These are phyloP conservation scores for Sporothrix humicola DNA, from an alignment of 2,329 filamentous ascomycete species.

Conservation along the genomic window DNA sequence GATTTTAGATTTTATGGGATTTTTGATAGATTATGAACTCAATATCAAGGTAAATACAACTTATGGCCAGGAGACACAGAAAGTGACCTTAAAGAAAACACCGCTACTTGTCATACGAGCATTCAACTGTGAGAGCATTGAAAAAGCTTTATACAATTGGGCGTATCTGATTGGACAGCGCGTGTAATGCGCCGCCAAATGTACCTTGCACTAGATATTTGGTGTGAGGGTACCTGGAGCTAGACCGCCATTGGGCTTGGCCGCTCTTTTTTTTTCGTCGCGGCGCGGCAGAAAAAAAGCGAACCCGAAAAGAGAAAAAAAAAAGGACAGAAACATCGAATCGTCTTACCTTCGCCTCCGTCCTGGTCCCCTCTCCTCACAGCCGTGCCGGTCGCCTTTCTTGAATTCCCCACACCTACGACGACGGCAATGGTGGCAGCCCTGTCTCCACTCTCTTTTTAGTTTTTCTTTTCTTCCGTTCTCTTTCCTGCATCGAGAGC, in stretches of 20 bases:
- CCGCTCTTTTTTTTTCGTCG: neutral
- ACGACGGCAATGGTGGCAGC: constrained; percentile 10
- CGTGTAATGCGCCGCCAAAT: neutral
- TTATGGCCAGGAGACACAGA: neutral
- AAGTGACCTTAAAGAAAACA: neutral
- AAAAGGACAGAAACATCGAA: neutral
- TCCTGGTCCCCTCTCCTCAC: neutral
- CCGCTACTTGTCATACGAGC: neutral
- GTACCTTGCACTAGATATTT: constrained; percentile 18
- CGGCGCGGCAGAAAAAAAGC: constrained; percentile 1
- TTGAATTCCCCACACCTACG: constrained; percentile 1
- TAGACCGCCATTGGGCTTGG: constrained; percentile 3
- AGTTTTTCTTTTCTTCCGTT: neutral
- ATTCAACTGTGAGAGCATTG: neutral
- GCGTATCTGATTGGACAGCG: neutral
- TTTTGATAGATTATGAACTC: neutral
- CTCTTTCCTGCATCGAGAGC: neutral
- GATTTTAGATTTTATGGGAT: no score
- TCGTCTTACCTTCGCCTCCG: neutral
- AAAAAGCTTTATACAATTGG: neutral
- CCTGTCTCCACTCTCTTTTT: constrained; percentile 26
- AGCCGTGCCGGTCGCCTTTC: constrained; percentile 9
- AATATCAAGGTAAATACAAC: neutral
- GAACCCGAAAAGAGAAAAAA: neutral
- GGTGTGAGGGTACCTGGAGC: neutral